Base-by-base conservation (phyloP, 495 filamentous ascomycete species). In the Articulospora tetracladia region DNA sequence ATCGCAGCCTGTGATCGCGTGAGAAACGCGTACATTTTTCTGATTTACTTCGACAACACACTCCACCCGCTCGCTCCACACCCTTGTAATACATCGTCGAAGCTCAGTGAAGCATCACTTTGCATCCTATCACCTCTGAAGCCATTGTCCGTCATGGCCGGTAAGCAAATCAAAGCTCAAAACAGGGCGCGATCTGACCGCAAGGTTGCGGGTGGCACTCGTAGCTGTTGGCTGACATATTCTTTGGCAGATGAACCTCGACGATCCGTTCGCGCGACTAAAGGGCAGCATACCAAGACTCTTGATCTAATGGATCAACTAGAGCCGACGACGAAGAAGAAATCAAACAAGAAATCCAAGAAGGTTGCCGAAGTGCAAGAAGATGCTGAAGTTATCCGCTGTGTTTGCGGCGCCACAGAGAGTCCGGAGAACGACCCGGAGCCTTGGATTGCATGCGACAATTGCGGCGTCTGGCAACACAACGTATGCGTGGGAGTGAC, bases 391-490 rank as follows among this genome's bases (percentile, higher is more conserved):
- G 83, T 93, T 66, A 94, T 97, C 58, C 86, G 94, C 59, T 98
- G 94, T 71, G 89, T 96, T 54, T 98, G 94, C 69, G 93, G 94
- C 63, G 86, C 91, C 59, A 86, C 85, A 52, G 87, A 90, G 63
- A 91, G 95, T 64, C 88, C 93, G 60, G 86, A 87, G 61, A 85
- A 90, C 60, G 86, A 90, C 50, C 82, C 86, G 34, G 85, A 92
- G 66, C 92, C 95, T 71, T 86, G 84, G 83, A 95, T 98, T 67
- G 87, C 88, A 66, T 98, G 94, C 74, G 94, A 98, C 67, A 81
- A 77, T 32, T 98, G 94, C 68, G 83, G 84, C 26, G 92, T 87
- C 49, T 98, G 94, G 94, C 94, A 98, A 72, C 94, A 98, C 70
- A 96, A 95, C 67, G 85, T 92, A 63, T 98, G 94, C 70, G 92